Base-by-base conservation (phyloP, 2,329 filamentous ascomycete species). In the Aspergillus tamarii region DNA sequence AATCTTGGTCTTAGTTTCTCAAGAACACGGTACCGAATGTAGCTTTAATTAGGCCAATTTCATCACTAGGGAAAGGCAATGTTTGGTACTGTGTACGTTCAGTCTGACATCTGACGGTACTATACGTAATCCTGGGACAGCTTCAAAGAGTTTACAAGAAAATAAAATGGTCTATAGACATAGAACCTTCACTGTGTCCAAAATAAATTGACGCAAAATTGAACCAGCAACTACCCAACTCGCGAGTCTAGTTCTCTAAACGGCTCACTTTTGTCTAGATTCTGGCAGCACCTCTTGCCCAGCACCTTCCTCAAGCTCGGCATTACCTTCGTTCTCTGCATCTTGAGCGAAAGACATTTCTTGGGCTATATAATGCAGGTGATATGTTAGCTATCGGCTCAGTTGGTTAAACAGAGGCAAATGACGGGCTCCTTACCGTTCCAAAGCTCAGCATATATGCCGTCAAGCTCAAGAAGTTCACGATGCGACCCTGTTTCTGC, bases 391-490 rank as follows among this genome's bases (percentile, higher is more conserved):
- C 57, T 46, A 55, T 43, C 7, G 4, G 32, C 66, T 59, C 61
- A 50, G 26, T 41, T 16, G 14, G 14, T 34, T n/a, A n/a, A 54
- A 39, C 8, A 39, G 48, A 53, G 34, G 58, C 26, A 19, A 10
- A n/a, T 21, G 32, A 10, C 2, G n/a, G 43, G 3, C 16, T 12
- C 84, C 89, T 84, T 81, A 92, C 90, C 89, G 80, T 89, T 94
- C 94, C 94, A 98, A 53, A 98, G 82, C 78, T 96, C 91, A 8
- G 91, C 88, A 77, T 98, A 98, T 26, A 97, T 83, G 12, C 87
- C 90, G 19, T 82, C 69, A 36, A 80, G 83, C 69, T 95, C 91
- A 66, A 98, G 88, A 63, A 99, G 80, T 76, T 95, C 87, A 64
- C 90, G 86, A 77, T 99, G 95, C 19, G 91, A 96, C 16, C 95